Percentiles rank a stretch among this genome's conserved stretches.
These are phyloP conservation scores for Tetracladium setigerum DNA, from an alignment of 495 filamentous ascomycete species.

Conservation along the genomic window DNA sequence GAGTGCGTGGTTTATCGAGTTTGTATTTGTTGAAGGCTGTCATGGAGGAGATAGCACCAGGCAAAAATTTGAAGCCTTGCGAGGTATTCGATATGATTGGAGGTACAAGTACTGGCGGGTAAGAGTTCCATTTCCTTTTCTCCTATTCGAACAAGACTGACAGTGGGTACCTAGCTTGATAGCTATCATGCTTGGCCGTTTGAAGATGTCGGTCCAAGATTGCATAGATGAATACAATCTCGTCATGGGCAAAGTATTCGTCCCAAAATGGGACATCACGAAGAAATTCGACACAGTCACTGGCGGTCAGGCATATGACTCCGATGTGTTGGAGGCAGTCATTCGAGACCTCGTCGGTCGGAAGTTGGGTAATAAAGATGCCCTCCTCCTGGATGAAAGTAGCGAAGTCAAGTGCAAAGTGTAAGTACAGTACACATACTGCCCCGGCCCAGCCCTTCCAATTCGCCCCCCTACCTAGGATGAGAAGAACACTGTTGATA, in stretches of 20 bases:
- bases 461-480: too few species aligned
- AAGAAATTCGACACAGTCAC: too few species aligned
- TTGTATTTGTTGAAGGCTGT: constrained; percentile 1
- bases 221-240: constrained; percentile 39
- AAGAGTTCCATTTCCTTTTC: constrained; percentile 2
- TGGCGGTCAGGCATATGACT: too few species aligned
- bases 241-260: constrained; percentile 40
- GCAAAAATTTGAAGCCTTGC: constrained; percentile 25
- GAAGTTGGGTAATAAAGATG: too few species aligned
- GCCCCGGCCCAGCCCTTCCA: too few species aligned
- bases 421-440: too few species aligned
- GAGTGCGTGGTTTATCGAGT: constrained; percentile 1
- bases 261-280: neutral
- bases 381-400: too few species aligned
- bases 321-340: too few species aligned
- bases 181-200: constrained; percentile 43
- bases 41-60: constrained; percentile 4
- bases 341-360: too few species aligned
- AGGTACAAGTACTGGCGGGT: constrained; percentile 33
- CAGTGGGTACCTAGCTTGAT: constrained; percentile 35
- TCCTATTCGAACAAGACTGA: constrained; percentile 1
- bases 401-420: too few species aligned
- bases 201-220: constrained; percentile 45
- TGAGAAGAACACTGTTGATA: too few species aligned
- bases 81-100: constrained; percentile 44